A percentile compares a stretch with the other conserved stretches of the same genome.
Evolutionary conservation across 257 asterid genomes (phyloP).

Genomic region (Mitragyna speciosa): DNA sequence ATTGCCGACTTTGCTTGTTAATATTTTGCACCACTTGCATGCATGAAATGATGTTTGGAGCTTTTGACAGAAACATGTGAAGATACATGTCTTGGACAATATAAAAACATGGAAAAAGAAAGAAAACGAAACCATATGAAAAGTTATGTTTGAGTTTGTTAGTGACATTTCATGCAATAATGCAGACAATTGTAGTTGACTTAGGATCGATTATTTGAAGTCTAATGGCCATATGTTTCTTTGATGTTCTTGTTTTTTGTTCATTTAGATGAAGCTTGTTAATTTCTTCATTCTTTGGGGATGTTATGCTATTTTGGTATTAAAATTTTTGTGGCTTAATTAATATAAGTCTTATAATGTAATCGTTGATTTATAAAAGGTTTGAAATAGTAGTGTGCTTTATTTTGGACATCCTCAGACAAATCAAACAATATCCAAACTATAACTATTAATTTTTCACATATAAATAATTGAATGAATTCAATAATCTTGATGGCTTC

Average conservation of each 20-base stretch:
- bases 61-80: slow-evolving; percentile 4
- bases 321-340: not conserved
- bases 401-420: not conserved
- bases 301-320: not conserved
- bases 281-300: not conserved
- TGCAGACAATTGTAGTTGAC: not conserved
- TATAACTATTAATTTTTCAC: too few relatives aligned
- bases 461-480: too few relatives aligned
- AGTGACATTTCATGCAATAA: not conserved
- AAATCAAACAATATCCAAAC: not conserved
- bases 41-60: not conserved
- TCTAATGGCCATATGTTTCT: not conserved
- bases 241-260: not conserved
- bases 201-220: not conserved
- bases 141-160: not conserved
- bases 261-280: not conserved
- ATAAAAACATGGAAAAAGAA: not conserved
- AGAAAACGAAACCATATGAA: not conserved
- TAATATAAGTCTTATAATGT: not conserved
- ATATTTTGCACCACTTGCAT: not conserved
- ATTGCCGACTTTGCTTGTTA: slow-evolving; percentile 1
- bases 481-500: too few relatives aligned
- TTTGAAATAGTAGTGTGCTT: not conserved
- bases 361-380: not conserved
- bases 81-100: not conserved